Evolutionary conservation across 495 filamentous ascomycete species (phyloP).

Genomic region (Sordaria brevicollis): DNA sequence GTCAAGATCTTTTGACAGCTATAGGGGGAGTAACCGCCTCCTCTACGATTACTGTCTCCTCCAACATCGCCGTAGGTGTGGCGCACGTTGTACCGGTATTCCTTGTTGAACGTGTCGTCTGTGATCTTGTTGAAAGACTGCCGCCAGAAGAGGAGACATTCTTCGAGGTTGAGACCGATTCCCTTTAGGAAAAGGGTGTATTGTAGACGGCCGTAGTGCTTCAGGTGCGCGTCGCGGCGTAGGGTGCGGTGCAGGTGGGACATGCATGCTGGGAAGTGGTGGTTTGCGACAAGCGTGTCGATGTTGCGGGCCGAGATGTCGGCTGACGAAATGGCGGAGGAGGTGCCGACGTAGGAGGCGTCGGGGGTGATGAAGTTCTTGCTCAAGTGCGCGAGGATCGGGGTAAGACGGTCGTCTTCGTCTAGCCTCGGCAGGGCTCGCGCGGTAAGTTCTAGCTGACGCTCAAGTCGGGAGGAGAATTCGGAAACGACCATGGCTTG

Average conservation of each 20-base stretch:
- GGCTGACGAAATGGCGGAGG: conserved; percentile 45
- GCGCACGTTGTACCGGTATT: conserved; percentile 93
- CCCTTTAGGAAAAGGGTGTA: conserved; percentile 98
- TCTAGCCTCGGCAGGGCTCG: conserved; percentile 85
- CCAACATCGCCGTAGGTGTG: conserved; percentile 93
- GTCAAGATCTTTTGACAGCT: conserved; percentile 90
- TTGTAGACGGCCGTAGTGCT: conserved; percentile 89
- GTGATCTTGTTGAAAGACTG: conserved; percentile 69
- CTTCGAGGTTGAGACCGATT: conserved; percentile 81
- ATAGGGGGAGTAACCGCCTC: conserved; percentile 77
- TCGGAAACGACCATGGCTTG: conserved; percentile 79
- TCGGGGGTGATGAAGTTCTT: conserved; percentile 90
- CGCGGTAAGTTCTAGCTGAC: conserved; percentile 76
- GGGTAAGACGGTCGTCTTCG: conserved; percentile 90
- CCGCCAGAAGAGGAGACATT: conserved; percentile 93
- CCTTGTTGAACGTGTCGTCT: conserved; percentile 88
- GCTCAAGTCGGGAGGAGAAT: conserved; percentile 68
- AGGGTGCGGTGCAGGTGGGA: conserved; percentile 73
- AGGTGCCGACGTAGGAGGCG: conserved; percentile 53
- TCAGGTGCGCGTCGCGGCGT: conserved; percentile 76
- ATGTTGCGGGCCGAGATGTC: conserved; percentile 69
- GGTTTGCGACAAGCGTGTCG: conserved; percentile 53
- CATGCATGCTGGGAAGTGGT: conserved; percentile 95
- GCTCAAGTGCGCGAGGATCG: conserved; percentile 85
- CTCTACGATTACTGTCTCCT: conserved; percentile 77